A percentile compares a stretch with the other conserved stretches of the same genome.
Conservation (phyloP, 352 stramenopile species). For the Hyaloperonospora brassicae region DNA sequence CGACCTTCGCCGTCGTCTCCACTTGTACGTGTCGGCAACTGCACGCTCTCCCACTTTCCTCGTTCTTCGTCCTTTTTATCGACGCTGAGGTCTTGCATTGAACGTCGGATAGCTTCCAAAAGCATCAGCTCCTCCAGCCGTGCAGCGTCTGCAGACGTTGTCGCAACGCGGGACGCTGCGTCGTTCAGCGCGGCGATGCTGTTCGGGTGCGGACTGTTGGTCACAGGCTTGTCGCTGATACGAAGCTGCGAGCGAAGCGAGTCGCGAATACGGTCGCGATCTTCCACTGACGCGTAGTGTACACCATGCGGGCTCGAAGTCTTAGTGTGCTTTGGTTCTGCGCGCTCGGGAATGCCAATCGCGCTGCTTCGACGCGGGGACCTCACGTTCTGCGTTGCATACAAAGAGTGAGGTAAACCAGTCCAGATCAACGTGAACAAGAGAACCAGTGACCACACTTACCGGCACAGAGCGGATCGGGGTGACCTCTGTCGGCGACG, state of each 20-base stretch:
- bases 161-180: conserved; percentile 27
- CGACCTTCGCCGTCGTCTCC: conserved; percentile 17
- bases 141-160: conserved; percentile 43
- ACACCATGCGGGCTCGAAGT: conserved; percentile 10
- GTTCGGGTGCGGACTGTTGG: conserved; percentile 42
- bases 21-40: conserved; percentile 14
- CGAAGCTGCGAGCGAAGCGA: conserved; percentile 64
- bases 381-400: conserved; percentile 18
- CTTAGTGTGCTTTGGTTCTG: conserved; percentile 9
- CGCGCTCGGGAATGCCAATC: conserved; percentile 26
- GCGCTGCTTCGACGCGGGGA: conserved; percentile 29
- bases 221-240: conserved; percentile 45
- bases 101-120: conserved; percentile 73
- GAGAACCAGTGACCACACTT: background rate
- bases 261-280: conserved; percentile 64
- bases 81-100: conserved; percentile 53
- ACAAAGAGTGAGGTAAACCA: conserved; percentile 10
- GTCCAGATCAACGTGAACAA: conserved; percentile 1
- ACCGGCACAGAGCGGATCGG: conserved; percentile 41
- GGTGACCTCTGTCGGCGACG: conserved; percentile 35
- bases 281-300: conserved; percentile 66
- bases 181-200: conserved; percentile 33
- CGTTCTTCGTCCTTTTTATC: conserved; percentile 31
- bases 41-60: conserved; percentile 18
- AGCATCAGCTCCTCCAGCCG: conserved; percentile 77